A percentile compares a stretch with the other conserved stretches of the same genome.
Conservation (phyloP, 768 basidiomycete genomes). For the Leccinum boreale region DNA sequence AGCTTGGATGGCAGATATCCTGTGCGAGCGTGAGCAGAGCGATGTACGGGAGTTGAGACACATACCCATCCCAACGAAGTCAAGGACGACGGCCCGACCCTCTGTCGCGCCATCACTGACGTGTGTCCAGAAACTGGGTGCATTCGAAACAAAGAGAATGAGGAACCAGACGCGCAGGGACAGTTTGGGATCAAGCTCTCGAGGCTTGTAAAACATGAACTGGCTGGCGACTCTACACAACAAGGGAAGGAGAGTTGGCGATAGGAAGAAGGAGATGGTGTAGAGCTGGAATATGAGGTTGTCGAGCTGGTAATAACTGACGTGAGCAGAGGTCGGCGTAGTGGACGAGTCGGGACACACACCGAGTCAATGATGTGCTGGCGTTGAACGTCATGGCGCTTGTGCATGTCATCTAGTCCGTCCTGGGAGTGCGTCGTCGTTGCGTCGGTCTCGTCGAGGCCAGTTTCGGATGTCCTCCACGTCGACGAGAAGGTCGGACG, state of each 20-base stretch:
- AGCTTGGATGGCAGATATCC: conserved; percentile 61
- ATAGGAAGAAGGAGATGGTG: conserved; percentile 72
- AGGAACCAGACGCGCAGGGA: conserved; percentile 69
- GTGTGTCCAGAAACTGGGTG: conserved; percentile 61
- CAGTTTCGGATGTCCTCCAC: not conserved
- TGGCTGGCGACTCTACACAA: conserved; percentile 53
- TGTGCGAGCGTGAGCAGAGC: conserved; percentile 26
- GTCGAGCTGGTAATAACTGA: conserved; percentile 51
- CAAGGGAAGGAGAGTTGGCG: conserved; percentile 51
- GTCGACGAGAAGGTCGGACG: conserved; percentile 1
- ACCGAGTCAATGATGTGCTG: conserved; percentile 70
- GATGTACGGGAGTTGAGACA: conserved; percentile 6
- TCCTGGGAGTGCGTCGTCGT: conserved; percentile 16
- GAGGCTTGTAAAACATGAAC: conserved; percentile 62
- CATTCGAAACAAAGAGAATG: conserved; percentile 56
- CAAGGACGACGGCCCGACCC: conserved; percentile 65
- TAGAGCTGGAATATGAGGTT: conserved; percentile 69
- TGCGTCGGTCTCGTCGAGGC: conserved; percentile 5
- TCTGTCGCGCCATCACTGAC: conserved; percentile 48
- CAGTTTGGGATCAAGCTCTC: conserved; percentile 60
- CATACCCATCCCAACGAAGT: conserved; percentile 78
- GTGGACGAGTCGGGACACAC: conserved; percentile 24
- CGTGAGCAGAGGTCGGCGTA: conserved; percentile 10
- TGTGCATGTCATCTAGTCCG: conserved; percentile 50
- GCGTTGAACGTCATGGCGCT: conserved; percentile 61